These are phyloP conservation scores for Arachis stenosperma DNA, from an alignment of 306 rosid genomes.

Conservation along the genomic window DNA sequence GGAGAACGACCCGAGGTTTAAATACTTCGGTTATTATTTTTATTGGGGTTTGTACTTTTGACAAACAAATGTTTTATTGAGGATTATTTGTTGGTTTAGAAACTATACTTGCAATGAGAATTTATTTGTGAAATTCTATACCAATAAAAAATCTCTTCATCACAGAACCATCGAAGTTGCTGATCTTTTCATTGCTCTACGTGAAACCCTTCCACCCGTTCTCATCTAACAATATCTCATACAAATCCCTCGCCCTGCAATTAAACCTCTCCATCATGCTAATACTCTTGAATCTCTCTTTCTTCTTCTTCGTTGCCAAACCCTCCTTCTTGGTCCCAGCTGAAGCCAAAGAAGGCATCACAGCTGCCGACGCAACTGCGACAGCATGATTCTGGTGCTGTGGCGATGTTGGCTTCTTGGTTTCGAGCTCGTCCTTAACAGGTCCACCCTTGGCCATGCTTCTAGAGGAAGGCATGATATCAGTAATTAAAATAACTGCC, in stretches of 20 bases:
- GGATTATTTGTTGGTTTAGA: too few species aligned
- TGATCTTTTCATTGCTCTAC: constrained; percentile 86
- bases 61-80: too few species aligned
- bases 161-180: constrained; percentile 92
- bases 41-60: too few species aligned
- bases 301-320: constrained; percentile 33
- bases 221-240: constrained; percentile 94
- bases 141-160: too few species aligned
- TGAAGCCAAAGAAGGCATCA: not conserved
- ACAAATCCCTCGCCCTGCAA: constrained; percentile 74
- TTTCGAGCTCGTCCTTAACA: constrained; percentile 74
- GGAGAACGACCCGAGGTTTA: too few species aligned
- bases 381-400: constrained; percentile 23
- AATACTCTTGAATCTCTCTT: constrained; percentile 22
- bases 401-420: constrained; percentile 46
- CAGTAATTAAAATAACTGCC: too few species aligned
- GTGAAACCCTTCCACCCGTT: constrained; percentile 96
- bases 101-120: too few species aligned
- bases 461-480: too few species aligned
- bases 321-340: constrained; percentile 16
- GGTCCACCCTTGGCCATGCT: constrained; percentile 93
- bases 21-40: too few species aligned
- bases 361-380: not conserved
- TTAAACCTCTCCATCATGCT: constrained; percentile 83
- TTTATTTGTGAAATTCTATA: too few species aligned